Conservation (phyloP, 257 asterid genomes). For the Penstemon davidsonii region DNA sequence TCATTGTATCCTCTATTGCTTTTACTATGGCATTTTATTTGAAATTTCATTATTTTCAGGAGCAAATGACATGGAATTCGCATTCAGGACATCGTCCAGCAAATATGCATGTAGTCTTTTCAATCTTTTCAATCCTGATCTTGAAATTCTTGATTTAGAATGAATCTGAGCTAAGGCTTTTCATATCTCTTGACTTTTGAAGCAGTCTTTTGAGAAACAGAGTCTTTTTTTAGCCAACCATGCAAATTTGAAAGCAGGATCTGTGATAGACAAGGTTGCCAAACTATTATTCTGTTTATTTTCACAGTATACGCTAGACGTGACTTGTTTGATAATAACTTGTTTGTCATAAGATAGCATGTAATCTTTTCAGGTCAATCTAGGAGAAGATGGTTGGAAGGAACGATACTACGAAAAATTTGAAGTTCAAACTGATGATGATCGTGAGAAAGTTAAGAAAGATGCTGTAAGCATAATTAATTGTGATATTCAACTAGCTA, state of each 20-base stretch:
- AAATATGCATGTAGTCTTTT: conserved; percentile 28
- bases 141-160: conserved; percentile 20
- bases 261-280: conserved; percentile 49
- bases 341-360: conserved; percentile 15
- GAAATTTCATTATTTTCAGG: conserved; percentile 32
- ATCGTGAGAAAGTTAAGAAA: conserved; percentile 35
- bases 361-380: conserved; percentile 47
- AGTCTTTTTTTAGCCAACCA: conserved; percentile 10
- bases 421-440: conserved; percentile 41
- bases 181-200: conserved; percentile 19
- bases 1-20: conserved; percentile 11
- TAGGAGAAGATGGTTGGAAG: conserved; percentile 68
- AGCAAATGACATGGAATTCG: conserved; percentile 25
- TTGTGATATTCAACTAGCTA: conserved; percentile 9
- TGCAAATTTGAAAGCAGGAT: conserved; percentile 16
- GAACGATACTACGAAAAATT: conserved; percentile 68
- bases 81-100: conserved; percentile 20
- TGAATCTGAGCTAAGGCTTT: conserved; percentile 18
- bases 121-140: background rate
- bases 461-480: conserved; percentile 45
- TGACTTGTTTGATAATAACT: conserved; percentile 10
- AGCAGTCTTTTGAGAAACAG: conserved; percentile 31
- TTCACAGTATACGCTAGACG: conserved; percentile 16
- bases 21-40: conserved; percentile 6
- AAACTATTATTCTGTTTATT: conserved; percentile 18